Evolutionary conservation across 108 stramenopile genomes (phyloP).

Genomic region (Pseudonitzschia delicatissima): DNA sequence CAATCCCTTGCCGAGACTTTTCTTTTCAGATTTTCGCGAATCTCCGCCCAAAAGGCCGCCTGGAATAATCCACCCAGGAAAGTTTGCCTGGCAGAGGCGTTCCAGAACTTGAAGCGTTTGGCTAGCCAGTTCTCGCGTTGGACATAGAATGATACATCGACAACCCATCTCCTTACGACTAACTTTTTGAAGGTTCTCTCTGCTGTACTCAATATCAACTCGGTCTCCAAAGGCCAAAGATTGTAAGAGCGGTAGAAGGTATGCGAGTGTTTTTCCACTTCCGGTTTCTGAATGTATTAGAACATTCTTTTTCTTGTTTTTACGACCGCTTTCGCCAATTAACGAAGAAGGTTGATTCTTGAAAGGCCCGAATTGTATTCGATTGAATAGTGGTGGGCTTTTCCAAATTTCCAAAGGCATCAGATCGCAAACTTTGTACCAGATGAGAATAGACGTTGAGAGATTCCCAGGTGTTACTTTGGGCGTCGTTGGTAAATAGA

Average conservation of each 20-base stretch:
- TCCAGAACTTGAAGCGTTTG: slow-evolving; percentile 75
- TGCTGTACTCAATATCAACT: background rate
- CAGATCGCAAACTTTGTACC: slow-evolving; percentile 37
- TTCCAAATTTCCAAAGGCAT: slow-evolving; percentile 33
- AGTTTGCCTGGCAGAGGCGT: slow-evolving; percentile 55
- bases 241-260: slow-evolving; percentile 77
- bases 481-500: slow-evolving; percentile 32
- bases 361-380: slow-evolving; percentile 34
- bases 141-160: slow-evolving; percentile 79
- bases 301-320: slow-evolving; percentile 47
- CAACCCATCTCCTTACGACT: slow-evolving; percentile 57
- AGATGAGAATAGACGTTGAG: slow-evolving; percentile 43
- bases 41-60: slow-evolving; percentile 91
- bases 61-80: slow-evolving; percentile 81
- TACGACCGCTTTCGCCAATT: background rate
- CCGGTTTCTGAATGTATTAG: slow-evolving; percentile 93
- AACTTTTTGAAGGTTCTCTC: background rate
- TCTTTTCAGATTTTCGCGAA: slow-evolving; percentile 94
- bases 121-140: slow-evolving; percentile 90
- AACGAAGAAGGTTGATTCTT: background rate
- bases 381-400: slow-evolving; percentile 76
- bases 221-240: slow-evolving; percentile 35
- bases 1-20: slow-evolving; percentile 91
- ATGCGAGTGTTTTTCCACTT: slow-evolving; percentile 87
- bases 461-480: slow-evolving; percentile 29